Base-by-base conservation (phyloP, 352 stramenopile species). In the Stramenopiles sp. region DNA sequence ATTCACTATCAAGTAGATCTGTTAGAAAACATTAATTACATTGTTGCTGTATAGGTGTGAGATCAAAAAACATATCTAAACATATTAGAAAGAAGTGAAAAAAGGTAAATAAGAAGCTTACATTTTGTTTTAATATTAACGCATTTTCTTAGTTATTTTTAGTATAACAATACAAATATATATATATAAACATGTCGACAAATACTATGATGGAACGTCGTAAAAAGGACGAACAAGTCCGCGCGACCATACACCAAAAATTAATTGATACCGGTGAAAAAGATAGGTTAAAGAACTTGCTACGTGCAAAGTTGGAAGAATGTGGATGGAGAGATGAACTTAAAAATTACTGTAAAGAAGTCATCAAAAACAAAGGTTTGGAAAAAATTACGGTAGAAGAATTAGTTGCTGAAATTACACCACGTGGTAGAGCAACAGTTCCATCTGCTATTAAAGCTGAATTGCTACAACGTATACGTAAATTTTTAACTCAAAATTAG, bases 371-470 rank as follows among this genome's bases (percentile, higher is more conserved):
- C 81, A 97, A 96, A 80, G 92, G 92, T 29, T 91, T 97, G 78
- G 90, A 97, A 80, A 90, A 95, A 83, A 93, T 97, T 77, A 97
- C 91, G 0, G 90, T 97, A 43, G 93, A 97, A 80, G 91, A 97
- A 80, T 83, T 97, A 65, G 89, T 97, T 27, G 87, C 92, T 31
- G 90, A 96, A 80, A 94, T 97, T 79, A 95, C 90, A 23, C 92
- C 90, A 7, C 88, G 88, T 85, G 91, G 88, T 74, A 85, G 88
- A 88, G 88, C 87, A 4, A 92, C 90, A 0, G 90, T 97, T 78
- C 92, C 92, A 0, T 88, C 94, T 43, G 86, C 88, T 7, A 86
- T 97, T 23, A 96, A 95, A 82, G 85, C 80, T 29, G 90, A 96
- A 69, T 86, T 97, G 80, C 83, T 97, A 33, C 86, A 93, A 33